These are phyloP conservation scores for Euphorbia schlechtendalii DNA, from an alignment of 441 rosid species.

Conservation along the genomic window DNA sequence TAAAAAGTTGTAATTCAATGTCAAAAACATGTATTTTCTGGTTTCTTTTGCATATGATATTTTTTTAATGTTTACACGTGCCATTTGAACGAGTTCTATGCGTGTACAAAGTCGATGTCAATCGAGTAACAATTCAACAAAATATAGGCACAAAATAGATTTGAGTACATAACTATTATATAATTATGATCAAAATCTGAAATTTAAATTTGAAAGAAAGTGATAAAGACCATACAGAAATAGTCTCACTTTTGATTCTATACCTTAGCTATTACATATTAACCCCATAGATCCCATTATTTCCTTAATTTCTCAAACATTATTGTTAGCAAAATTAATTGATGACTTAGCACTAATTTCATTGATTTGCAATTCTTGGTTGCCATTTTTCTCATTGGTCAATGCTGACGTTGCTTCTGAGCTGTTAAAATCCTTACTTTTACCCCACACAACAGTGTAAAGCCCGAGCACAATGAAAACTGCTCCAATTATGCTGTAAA, in stretches of 20 bases:
- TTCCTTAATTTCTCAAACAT: neutral
- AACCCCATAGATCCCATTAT: neutral
- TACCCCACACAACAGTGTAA: slow-evolving; percentile 82
- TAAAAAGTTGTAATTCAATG: no score
- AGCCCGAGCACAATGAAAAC: slow-evolving; percentile 62
- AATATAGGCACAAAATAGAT: neutral
- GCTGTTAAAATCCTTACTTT: slow-evolving; percentile 49
- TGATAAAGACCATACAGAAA: neutral
- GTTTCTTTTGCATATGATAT: no score
- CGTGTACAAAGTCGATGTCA: no score
- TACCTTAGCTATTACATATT: neutral
- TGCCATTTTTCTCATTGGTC: slow-evolving; percentile 23
- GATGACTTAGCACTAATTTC: slow-evolving; percentile 24
- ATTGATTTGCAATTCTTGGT: slow-evolving; percentile 46
- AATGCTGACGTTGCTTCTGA: slow-evolving; percentile 17
- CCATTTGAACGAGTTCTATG: neutral
- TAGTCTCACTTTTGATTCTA: slow-evolving; percentile 2
- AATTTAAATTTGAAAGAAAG: neutral
- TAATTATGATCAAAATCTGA: slow-evolving; percentile 7
- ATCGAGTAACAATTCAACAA: neutral
- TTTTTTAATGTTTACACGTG: neutral
- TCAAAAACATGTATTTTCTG: no score
- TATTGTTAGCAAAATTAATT: slow-evolving; percentile 11
- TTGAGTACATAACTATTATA: neutral
- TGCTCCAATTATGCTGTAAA: slow-evolving; percentile 66